Evolutionary conservation across 495 filamentous ascomycete species (phyloP), one percentile per base, ranked within the genome.

Genomic region (Xylaria castorea): DNA sequence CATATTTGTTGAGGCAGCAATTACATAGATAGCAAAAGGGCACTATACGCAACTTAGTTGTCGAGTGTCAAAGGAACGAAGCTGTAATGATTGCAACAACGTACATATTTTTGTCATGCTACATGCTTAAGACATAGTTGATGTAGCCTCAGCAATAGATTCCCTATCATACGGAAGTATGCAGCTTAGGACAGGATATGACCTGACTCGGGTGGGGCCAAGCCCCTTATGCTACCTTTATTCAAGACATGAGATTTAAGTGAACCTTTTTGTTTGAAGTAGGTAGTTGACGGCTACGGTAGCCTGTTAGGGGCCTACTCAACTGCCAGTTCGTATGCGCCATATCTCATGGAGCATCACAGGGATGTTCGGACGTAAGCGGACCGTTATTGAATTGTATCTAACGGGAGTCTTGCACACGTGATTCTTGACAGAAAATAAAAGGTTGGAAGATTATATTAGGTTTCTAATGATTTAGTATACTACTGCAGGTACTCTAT

Each of bases 331-430:
- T 64, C 34, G 34, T 38, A 40, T 64, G 22, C 3, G 36, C 57
- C 36, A 34, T 18, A 4, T 14, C n/a, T 42, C 6, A 40, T 4
- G 36, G n/a, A 27, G 8, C 36, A 9, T 40, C 9, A 22, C 61
- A 63, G 38, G 61, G 61, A 27, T 63, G 12, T 63, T 27, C n/a
- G n/a, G 61, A 25, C n/a, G 5, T 44, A 42, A 63, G 61, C 38
- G 38, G 22, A 42, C n/a, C 11, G 11, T 32, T 18, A 12, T 32
- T 57, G 25, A 57, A 32, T 32, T 57, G 53, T 16, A 18, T 4
- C 18, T 30, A 16, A 57, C 27, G 14, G 12, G 27, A 57, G 32
- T 32, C 30, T 57, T 16, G 14, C 53, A 32, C 25, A 32, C 5
- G 2, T 57, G 27, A 32, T 5, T 57, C 53, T 57, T 57, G 14